Evolutionary conservation across 1,284 basidiomycete genomes (phyloP).

Genomic region (Blastosporella zonata): DNA sequence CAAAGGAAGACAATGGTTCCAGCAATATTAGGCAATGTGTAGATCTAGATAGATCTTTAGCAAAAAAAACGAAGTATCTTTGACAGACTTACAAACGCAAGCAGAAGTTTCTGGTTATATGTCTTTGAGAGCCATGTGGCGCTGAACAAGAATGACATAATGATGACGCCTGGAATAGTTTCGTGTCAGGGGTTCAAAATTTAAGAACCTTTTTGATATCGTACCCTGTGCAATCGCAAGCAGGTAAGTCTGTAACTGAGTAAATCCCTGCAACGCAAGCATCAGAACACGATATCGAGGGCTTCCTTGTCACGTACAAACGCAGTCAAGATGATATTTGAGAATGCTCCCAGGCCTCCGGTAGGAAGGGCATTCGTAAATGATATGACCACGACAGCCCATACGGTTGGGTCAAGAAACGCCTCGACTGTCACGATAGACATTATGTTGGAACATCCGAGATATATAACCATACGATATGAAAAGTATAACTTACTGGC

Average conservation of each 20-base stretch:
- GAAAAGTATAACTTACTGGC: slow-evolving; percentile 25
- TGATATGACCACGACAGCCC: slow-evolving; percentile 43
- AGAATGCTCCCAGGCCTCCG: slow-evolving; percentile 51
- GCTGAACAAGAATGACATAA: slow-evolving; percentile 47
- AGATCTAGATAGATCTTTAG: slow-evolving; percentile 28
- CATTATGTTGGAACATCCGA: background rate
- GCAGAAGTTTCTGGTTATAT: slow-evolving; percentile 42
- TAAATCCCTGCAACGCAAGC: slow-evolving; percentile 36
- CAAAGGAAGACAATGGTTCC: slow-evolving; percentile 49
- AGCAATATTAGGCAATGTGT: slow-evolving; percentile 46
- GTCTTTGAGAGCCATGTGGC: slow-evolving; percentile 42
- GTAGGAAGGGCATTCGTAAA: slow-evolving; percentile 54
- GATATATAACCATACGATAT: no score
- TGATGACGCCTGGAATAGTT: slow-evolving; percentile 33
- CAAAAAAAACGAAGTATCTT: background rate
- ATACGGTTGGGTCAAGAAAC: slow-evolving; percentile 44
- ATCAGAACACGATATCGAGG: slow-evolving; percentile 5
- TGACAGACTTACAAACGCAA: slow-evolving; percentile 37
- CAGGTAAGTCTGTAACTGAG: slow-evolving; percentile 46
- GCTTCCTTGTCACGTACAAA: slow-evolving; percentile 30
- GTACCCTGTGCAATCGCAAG: slow-evolving; percentile 50
- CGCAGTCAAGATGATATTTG: slow-evolving; percentile 47
- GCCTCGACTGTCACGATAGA: slow-evolving; percentile 36
- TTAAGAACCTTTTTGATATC: background rate
- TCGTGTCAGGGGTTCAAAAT: background rate